phyloP scores from a whole-genome alignment of 306 rosid genomes.

The Cucumis sativus region Cucumber_9930_V3 NC_026660.2:8700001-8700500 shows the following conservation, averaged over 20 bases:
- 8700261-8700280: background rate
- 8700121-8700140: background rate
- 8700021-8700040: constrained; percentile 3
- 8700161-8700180: background rate
- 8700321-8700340: background rate
- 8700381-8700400: background rate
- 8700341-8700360: background rate
- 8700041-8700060: background rate
- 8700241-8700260: background rate
- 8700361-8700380: background rate
- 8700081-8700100: background rate
- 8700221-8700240: constrained; percentile 13
- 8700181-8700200: background rate
- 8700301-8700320: background rate
- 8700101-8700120: background rate
- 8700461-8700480: background rate
- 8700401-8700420: background rate
- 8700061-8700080: background rate
- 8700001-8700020: constrained; percentile 20
- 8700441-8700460: background rate
- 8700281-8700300: constrained; percentile 1
- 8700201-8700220: background rate
- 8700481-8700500: too few relatives aligned
- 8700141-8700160: background rate
- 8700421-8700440: background rate